These are phyloP conservation scores for Datisca glomerata DNA, from an alignment of 306 rosid genomes.

Conservation along the genomic window DNA sequence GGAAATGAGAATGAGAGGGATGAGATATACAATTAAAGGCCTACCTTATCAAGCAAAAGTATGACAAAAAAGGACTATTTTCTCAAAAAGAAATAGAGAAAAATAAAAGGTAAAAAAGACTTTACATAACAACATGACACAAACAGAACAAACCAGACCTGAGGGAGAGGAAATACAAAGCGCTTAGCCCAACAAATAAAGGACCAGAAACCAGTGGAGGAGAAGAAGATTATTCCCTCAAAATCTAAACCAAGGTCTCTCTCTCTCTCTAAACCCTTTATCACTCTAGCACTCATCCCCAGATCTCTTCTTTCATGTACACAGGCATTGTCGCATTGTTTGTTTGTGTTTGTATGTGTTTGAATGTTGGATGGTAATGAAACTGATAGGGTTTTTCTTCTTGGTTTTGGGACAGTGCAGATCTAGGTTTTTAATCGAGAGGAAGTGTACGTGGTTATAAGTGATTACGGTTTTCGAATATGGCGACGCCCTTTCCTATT, in stretches of 20 bases:
- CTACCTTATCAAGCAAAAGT: too few species aligned
- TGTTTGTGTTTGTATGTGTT: not conserved
- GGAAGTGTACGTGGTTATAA: slow-evolving; percentile 2
- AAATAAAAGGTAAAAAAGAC: too few species aligned
- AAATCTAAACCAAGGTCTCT: slow-evolving; percentile 15
- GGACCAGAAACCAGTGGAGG: slow-evolving; percentile 18
- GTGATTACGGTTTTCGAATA: slow-evolving; percentile 57
- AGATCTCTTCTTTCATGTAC: not conserved
- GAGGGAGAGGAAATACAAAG: not conserved
- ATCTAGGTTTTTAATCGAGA: slow-evolving; percentile 30
- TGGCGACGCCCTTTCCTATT: slow-evolving; percentile 76
- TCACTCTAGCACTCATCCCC: too few species aligned
- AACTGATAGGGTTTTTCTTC: slow-evolving; percentile 3
- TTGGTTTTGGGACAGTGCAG: slow-evolving; percentile 25
- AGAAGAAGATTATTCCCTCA: slow-evolving; percentile 5
- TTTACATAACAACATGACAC: too few species aligned
- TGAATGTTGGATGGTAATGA: slow-evolving; percentile 5
- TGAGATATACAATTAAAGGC: too few species aligned
- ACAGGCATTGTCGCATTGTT: not conserved
- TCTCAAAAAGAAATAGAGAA: too few species aligned
- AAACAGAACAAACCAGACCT: not conserved
- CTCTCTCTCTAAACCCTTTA: slow-evolving; percentile 3
- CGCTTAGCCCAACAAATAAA: not conserved
- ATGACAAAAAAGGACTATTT: too few species aligned
- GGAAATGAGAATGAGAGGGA: too few species aligned